phyloP scores from a whole-genome alignment of 208 protist genomes.

The Leishmania braziliensis region DNA sequence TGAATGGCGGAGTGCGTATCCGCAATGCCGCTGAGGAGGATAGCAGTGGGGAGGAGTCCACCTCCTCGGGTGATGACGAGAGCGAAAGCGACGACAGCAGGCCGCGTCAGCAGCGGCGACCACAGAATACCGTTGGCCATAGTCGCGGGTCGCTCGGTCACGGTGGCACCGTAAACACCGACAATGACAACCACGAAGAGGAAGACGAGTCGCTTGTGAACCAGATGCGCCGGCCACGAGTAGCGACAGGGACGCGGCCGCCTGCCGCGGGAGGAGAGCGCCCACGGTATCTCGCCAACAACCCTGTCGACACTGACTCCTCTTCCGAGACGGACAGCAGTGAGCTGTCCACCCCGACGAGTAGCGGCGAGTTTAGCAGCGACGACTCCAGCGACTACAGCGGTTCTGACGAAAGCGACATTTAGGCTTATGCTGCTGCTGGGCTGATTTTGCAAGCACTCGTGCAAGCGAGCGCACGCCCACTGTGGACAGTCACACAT shows the following conservation, averaged over 20 bases:
- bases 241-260: slow-evolving; percentile 26
- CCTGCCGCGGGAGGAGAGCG: slow-evolving; percentile 21
- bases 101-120: slow-evolving; percentile 18
- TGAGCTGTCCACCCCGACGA: slow-evolving; percentile 35
- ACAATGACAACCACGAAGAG: slow-evolving; percentile 11
- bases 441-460: neutral
- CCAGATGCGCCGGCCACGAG: slow-evolving; percentile 35
- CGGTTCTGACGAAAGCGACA: slow-evolving; percentile 57
- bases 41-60: slow-evolving; percentile 59
- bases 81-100: slow-evolving; percentile 45
- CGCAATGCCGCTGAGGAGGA: slow-evolving; percentile 59
- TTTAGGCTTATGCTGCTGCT: slow-evolving; percentile 32
- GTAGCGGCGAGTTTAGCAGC: slow-evolving; percentile 50
- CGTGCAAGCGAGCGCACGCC: neutral
- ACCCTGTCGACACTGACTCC: slow-evolving; percentile 30
- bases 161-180: slow-evolving; percentile 3
- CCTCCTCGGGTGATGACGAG: slow-evolving; percentile 32
- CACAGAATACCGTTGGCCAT: slow-evolving; percentile 19
- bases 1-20: slow-evolving; percentile 17
- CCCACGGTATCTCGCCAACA: slow-evolving; percentile 9
- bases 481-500: neutral
- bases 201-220: slow-evolving; percentile 24
- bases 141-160: slow-evolving; percentile 12
- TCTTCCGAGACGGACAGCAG: slow-evolving; percentile 34
- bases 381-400: slow-evolving; percentile 49